A percentile compares a stretch with the other conserved stretches of the same genome.
Conservation (phyloP, 345 rosid genomes). For the Gossypium raimondii region DNA sequence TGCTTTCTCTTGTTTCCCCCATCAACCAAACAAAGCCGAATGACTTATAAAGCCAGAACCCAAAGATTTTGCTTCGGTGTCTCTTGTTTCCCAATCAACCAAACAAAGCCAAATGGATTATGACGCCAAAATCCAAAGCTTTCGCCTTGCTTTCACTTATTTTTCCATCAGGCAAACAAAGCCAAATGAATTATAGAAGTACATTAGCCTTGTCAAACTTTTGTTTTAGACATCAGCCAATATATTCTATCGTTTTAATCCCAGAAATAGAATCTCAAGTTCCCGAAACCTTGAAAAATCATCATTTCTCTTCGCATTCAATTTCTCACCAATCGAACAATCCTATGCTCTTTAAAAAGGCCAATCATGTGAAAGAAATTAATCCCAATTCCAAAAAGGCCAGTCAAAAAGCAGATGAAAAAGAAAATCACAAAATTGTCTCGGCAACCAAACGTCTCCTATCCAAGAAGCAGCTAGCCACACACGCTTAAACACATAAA, state of each 20-base stretch:
- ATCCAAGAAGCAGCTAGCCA: not conserved
- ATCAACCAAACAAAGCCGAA: conserved; percentile 4
- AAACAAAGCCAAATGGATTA: conserved; percentile 3
- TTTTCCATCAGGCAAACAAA: not conserved
- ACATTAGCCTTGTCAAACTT: not conserved
- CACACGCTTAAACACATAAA: not conserved
- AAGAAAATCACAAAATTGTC: not conserved
- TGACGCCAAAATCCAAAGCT: not conserved
- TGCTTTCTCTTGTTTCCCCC: not conserved
- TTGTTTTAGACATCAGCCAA: conserved; percentile 10
- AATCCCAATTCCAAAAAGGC: not conserved
- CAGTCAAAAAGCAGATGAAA: not conserved
- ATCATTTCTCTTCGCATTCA: not conserved
- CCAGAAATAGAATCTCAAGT: not conserved
- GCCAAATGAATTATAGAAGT: not conserved
- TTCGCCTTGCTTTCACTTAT: not conserved
- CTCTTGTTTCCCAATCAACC: not conserved
- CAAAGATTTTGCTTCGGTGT: not conserved
- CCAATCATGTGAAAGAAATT: not conserved
- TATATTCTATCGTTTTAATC: not conserved
- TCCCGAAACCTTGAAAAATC: not conserved
- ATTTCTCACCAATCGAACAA: conserved; percentile 11
- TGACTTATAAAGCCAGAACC: not conserved
- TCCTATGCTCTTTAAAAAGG: not conserved
- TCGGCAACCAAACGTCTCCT: not conserved